Percentiles rank a stretch among this genome's conserved stretches.
These are phyloP conservation scores for Groenewaldozyma salmanticensis DNA, from an alignment of 805 yeast genomes.

Conservation along the genomic window DNA sequence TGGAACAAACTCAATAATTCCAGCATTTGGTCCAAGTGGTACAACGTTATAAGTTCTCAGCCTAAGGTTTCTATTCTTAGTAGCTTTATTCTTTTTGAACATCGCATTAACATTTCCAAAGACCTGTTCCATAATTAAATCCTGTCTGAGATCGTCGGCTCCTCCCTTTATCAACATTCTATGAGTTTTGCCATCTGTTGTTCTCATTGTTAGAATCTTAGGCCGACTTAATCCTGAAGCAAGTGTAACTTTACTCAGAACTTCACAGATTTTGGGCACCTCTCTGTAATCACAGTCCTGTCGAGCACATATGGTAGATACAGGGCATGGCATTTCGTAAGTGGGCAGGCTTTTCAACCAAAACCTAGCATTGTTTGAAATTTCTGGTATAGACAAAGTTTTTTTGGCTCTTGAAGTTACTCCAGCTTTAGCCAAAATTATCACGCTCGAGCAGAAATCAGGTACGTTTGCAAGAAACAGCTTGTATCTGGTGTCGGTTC, in stretches of 20 bases:
- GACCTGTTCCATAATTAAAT: slow-evolving; percentile 96
- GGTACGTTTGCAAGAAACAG: slow-evolving; percentile 25
- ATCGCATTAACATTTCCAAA: slow-evolving; percentile 75
- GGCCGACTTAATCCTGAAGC: slow-evolving; percentile 90
- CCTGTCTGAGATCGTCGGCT: slow-evolving; percentile 88
- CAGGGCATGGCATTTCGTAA: slow-evolving; percentile 56
- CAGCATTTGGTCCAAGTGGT: slow-evolving; percentile 81
- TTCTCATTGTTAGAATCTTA: slow-evolving; percentile 50
- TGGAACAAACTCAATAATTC: slow-evolving; percentile 82
- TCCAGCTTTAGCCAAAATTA: slow-evolving; percentile 20
- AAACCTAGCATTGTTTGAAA: slow-evolving; percentile 27
- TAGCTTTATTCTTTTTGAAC: slow-evolving; percentile 43
- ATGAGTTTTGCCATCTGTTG: slow-evolving; percentile 50
- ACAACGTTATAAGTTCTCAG: slow-evolving; percentile 82
- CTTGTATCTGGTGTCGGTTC: neutral
- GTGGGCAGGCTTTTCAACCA: slow-evolving; percentile 49
- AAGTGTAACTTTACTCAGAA: slow-evolving; percentile 41
- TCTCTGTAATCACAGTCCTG: slow-evolving; percentile 34
- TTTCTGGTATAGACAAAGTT: slow-evolving; percentile 11
- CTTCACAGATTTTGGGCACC: slow-evolving; percentile 38
- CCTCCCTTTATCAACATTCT: slow-evolving; percentile 71
- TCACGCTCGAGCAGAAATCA: slow-evolving; percentile 40
- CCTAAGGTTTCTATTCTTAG: slow-evolving; percentile 47
- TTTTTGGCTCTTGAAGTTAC: slow-evolving; percentile 5
- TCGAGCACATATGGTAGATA: slow-evolving; percentile 37